Base-by-base conservation (phyloP, 2,329 filamentous ascomycete species). In the Albifimbria verrucaria region DNA sequence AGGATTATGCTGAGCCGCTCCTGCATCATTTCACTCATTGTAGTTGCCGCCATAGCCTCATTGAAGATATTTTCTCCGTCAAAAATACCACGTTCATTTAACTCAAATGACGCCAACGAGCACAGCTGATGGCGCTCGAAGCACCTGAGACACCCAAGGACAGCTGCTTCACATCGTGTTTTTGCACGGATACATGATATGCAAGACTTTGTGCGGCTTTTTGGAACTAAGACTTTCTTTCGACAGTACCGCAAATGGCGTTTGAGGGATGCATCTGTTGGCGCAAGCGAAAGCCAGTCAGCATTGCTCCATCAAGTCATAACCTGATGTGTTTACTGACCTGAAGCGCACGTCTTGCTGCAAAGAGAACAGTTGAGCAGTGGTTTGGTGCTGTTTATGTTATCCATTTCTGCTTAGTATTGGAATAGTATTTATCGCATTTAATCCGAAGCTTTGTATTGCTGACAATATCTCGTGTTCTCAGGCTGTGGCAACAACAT, bases 181-280 rank as follows among this genome's bases (percentile, higher is more conserved):
- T 49, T 49, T 5, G 47, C 47, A 7, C 20, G 11, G 47, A 49
- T 49, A 20, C 47, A 49, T 7, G 23, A n/a, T 21, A 32, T 7
- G 21, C 47, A 49, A 7, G 47, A 49, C 21, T 36, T 49, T 17
- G 18, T 32, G 21, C 47, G 47, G 11, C 11, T 20, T 21, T 36
- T 49, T 7, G 23, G n/a, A 32, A 17, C 22, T 9, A 21, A 24
- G 12, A 17, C 20, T 21, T 21, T 10, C 15, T 36, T 49, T 9
- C 47, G 47, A 49, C 47, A 49, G 25, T 49, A 49, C 17, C 47
- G 47, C 17, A 49, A 6, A 21, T 49, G 47, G 7, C 47, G 7
- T 28, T 49, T 49, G 21, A 49, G 47, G 10, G 47, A 7, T 26
- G 25, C 22, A 10, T 49, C 47, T 49, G 28, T 9, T n/a, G n/a